These are phyloP conservation scores for Bothriochloa decipiens DNA, from an alignment of 176 grass and related monocot genomes.

Conservation along the genomic window DNA sequence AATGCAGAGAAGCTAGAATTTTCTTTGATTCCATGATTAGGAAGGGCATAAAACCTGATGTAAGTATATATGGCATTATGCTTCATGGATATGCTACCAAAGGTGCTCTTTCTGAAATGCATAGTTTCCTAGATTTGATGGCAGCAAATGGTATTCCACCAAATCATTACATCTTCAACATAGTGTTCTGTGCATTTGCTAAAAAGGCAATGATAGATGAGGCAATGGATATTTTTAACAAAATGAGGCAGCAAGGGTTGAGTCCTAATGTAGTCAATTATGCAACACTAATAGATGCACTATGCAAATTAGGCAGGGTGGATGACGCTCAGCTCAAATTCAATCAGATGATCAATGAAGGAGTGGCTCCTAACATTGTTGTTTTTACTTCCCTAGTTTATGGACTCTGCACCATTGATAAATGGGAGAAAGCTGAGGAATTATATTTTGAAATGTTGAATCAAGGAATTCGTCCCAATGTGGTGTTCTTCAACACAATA, in stretches of 20 bases:
- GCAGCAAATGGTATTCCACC: background rate
- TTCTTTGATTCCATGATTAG: conserved; percentile 18
- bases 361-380: background rate
- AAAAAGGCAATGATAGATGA: background rate
- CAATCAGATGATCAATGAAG: background rate
- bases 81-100: background rate
- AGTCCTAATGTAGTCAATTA: background rate
- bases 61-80: background rate
- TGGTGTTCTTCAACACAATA: background rate
- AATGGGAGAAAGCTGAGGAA: background rate
- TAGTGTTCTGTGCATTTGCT: background rate
- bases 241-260: background rate
- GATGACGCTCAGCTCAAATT: background rate
- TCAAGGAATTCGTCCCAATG: background rate
- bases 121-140: background rate
- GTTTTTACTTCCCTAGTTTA: background rate
- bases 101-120: background rate
- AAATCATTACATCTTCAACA: background rate
- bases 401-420: background rate
- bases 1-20: background rate
- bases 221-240: background rate
- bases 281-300: background rate
- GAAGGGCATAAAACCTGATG: conserved; percentile 1
- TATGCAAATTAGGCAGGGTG: background rate
- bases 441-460: background rate